These are phyloP conservation scores for Rhododendron henanense DNA, from an alignment of 148 eudicot genomes.

Conservation along the genomic window DNA sequence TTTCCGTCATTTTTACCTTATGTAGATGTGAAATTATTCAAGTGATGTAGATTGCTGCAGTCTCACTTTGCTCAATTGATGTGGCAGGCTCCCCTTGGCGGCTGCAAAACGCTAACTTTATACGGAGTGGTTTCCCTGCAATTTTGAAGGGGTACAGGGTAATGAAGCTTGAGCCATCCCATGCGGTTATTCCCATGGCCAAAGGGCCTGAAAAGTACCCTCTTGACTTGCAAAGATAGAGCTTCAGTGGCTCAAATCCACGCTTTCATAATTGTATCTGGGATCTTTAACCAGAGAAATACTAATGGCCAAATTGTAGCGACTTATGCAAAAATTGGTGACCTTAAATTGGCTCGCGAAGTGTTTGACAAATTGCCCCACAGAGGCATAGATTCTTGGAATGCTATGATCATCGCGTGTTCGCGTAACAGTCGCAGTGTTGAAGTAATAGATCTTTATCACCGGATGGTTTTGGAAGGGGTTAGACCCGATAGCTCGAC, in stretches of 20 bases:
- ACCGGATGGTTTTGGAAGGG: slow-evolving; percentile 38
- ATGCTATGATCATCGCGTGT: slow-evolving; percentile 55
- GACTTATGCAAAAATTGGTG: slow-evolving; percentile 42
- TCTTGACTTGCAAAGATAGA: slow-evolving; percentile 32
- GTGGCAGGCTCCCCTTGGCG: too few relatives aligned
- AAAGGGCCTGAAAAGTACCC: slow-evolving; percentile 32
- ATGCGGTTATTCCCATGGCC: slow-evolving; percentile 27
- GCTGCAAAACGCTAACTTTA: too few relatives aligned
- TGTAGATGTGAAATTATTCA: too few relatives aligned
- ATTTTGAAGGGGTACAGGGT: too few relatives aligned
- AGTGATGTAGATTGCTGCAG: too few relatives aligned
- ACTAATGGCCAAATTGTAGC: slow-evolving; percentile 44
- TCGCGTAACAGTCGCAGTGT: slow-evolving; percentile 28
- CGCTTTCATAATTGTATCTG: slow-evolving; percentile 46
- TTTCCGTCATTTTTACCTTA: too few relatives aligned
- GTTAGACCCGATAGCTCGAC: slow-evolving; percentile 75
- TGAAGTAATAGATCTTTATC: slow-evolving; percentile 46
- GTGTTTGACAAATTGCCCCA: slow-evolving; percentile 43
- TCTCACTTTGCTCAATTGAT: too few relatives aligned
- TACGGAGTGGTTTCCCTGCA: too few relatives aligned
- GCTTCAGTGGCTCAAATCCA: slow-evolving; percentile 46
- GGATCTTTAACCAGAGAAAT: slow-evolving; percentile 30
- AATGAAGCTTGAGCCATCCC: neutral
- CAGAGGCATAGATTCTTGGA: slow-evolving; percentile 60
- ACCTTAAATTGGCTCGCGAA: slow-evolving; percentile 40